phyloP scores from a whole-genome alignment of 2,329 filamentous ascomycete species.

The Juglanconis oblonga region DNA sequence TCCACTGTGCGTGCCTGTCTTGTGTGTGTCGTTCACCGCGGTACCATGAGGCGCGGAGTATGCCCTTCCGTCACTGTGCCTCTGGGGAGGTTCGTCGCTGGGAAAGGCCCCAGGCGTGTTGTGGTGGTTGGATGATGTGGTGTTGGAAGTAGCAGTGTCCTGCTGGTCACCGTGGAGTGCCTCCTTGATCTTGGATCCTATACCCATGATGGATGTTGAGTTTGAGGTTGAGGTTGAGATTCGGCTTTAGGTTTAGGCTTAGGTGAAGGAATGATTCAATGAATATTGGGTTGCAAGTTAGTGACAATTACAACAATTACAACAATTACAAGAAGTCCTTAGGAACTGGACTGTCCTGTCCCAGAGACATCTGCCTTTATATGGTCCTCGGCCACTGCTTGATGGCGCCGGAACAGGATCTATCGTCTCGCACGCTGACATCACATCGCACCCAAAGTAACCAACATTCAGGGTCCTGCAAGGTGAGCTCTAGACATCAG shows the following conservation, averaged over 20 bases:
- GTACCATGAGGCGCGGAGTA: slow-evolving; percentile 13
- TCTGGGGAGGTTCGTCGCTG: slow-evolving; percentile 19
- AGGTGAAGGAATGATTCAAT: background rate
- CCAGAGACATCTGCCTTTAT: no score
- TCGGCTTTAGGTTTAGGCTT: background rate
- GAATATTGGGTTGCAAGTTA: no score
- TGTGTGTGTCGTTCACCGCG: slow-evolving; percentile 1
- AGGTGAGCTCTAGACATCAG: background rate
- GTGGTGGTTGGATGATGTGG: background rate
- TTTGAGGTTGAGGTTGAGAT: background rate
- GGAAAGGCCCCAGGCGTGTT: slow-evolving; percentile 20
- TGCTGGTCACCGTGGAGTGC: slow-evolving; percentile 21
- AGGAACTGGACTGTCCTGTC: no score
- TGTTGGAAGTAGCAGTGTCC: background rate
- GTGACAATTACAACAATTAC: background rate
- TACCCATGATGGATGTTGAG: slow-evolving; percentile 20
- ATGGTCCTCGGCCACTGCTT: no score
- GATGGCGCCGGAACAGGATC: no score
- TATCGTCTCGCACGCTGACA: no score
- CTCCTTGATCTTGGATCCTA: slow-evolving; percentile 25
- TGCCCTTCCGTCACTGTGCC: slow-evolving; percentile 10
- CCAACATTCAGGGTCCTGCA: no score
- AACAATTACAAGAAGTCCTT: background rate
- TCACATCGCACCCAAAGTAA: no score
- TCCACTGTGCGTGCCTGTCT: slow-evolving; percentile 3